phyloP scores from a whole-genome alignment of 768 basidiomycete genomes.

The Leccinum subgranulosum region DNA sequence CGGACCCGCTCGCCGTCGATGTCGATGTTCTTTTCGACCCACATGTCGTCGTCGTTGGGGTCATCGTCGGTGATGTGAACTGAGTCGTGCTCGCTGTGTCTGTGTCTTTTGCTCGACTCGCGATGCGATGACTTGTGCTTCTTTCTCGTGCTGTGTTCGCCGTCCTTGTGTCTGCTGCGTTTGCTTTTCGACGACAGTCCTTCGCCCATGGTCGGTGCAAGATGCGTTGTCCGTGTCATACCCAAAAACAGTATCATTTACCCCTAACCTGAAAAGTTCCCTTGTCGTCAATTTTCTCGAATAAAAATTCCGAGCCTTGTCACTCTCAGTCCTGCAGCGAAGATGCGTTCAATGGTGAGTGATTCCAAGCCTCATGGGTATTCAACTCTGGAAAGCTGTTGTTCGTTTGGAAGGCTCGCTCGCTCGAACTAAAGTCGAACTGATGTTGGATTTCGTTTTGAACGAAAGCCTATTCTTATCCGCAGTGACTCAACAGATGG shows the following conservation, averaged over 20 bases:
- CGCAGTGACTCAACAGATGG: background rate
- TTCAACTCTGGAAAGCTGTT: too few species aligned
- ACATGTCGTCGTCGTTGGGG: constrained; percentile 68
- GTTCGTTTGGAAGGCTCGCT: too few species aligned
- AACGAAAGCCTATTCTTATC: background rate
- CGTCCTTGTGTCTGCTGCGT: constrained; percentile 36
- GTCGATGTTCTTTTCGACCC: constrained; percentile 86
- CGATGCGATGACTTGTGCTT: constrained; percentile 47
- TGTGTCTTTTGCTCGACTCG: constrained; percentile 35
- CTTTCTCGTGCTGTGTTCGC: constrained; percentile 52
- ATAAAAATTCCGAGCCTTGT: too few species aligned
- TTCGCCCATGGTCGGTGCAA: constrained; percentile 21
- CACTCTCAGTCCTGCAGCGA: too few species aligned
- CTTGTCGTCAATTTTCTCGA: too few species aligned
- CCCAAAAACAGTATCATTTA: constrained; percentile 1
- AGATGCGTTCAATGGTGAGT: too few species aligned
- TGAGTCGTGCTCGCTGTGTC: constrained; percentile 34
- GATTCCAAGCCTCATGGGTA: too few species aligned
- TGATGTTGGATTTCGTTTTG: too few species aligned
- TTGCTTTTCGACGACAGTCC: constrained; percentile 24
- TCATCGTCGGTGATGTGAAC: constrained; percentile 64
- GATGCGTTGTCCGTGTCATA: background rate
- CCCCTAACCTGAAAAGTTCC: background rate
- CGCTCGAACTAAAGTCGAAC: too few species aligned
- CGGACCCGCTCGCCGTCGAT: constrained; percentile 72